A percentile compares a stretch with the other conserved stretches of the same genome.
Evolutionary conservation across 805 yeast genomes (phyloP).

Genomic region (Ogataea nitratoaversa): DNA sequence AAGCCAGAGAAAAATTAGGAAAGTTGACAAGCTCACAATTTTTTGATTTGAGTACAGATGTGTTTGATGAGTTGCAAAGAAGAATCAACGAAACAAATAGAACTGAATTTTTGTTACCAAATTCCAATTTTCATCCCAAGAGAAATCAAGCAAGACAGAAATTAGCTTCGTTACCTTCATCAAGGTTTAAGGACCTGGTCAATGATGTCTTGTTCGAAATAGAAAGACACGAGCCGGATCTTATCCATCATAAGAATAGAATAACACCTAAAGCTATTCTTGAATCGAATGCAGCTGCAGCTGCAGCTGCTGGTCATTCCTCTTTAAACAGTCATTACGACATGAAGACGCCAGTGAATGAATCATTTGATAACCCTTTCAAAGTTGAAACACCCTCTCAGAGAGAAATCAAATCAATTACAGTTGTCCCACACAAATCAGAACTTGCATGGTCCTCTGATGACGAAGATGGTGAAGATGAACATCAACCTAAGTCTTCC

Average conservation of each 20-base stretch:
- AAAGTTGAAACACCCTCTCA: constrained; percentile 28
- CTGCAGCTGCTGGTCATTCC: not conserved
- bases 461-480: constrained; percentile 54
- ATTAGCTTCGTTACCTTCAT: constrained; percentile 74
- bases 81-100: constrained; percentile 53
- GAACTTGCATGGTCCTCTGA: constrained; percentile 86
- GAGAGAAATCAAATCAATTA: constrained; percentile 47
- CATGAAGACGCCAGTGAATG: constrained; percentile 14
- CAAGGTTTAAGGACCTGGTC: constrained; percentile 84
- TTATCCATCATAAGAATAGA: constrained; percentile 12
- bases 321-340: too few relatives aligned
- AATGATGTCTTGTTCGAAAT: constrained; percentile 86
- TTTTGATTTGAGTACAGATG: constrained; percentile 88
- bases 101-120: constrained; percentile 65
- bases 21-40: constrained; percentile 82
- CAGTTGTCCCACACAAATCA: constrained; percentile 81
- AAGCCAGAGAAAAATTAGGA: constrained; percentile 81
- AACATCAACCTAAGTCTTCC: too few relatives aligned
- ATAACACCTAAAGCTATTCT: constrained; percentile 11
- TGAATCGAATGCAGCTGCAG: constrained; percentile 2
- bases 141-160: constrained; percentile 95
- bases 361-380: constrained; percentile 4
- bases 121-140: constrained; percentile 78
- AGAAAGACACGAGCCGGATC: constrained; percentile 43
- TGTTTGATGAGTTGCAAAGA: constrained; percentile 85